Evolutionary conservation across 441 rosid species (phyloP).

Genomic region (Adansonia grandidieri): DNA sequence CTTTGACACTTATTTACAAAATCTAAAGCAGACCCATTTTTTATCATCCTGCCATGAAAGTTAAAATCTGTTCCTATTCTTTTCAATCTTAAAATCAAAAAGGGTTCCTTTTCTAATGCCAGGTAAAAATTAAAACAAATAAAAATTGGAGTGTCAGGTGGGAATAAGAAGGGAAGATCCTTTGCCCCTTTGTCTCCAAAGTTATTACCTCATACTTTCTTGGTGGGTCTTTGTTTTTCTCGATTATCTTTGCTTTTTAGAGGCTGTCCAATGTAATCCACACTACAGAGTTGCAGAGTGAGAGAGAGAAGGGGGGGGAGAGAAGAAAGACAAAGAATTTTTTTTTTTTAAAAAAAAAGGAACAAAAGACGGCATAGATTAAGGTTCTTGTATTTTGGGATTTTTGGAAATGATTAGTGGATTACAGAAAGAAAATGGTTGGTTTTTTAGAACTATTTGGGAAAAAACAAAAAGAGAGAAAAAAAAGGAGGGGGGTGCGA

Average conservation of each 20-base stretch:
- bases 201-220: slow-evolving; percentile 36
- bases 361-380: not conserved
- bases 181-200: slow-evolving; percentile 1
- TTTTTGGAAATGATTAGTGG: slow-evolving; percentile 17
- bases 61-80: not conserved
- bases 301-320: not conserved
- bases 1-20: slow-evolving; percentile 10
- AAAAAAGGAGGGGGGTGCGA: too few relatives aligned
- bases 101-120: not conserved
- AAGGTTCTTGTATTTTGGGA: not conserved
- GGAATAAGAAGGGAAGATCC: not conserved
- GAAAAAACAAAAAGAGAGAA: not conserved
- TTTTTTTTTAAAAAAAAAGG: not conserved
- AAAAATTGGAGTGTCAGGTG: not conserved
- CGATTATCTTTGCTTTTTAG: slow-evolving; percentile 17
- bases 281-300: not conserved
- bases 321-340: not conserved
- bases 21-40: slow-evolving; percentile 45
- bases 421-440: slow-evolving; percentile 24
- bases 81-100: slow-evolving; percentile 1
- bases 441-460: not conserved
- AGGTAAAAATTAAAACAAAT: not conserved
- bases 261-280: slow-evolving; percentile 34
- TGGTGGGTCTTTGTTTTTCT: slow-evolving; percentile 28
- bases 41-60: slow-evolving; percentile 64